Evolutionary conservation across 2,329 filamentous ascomycete species (phyloP).

Genomic region (Metarhizium humberi): DNA sequence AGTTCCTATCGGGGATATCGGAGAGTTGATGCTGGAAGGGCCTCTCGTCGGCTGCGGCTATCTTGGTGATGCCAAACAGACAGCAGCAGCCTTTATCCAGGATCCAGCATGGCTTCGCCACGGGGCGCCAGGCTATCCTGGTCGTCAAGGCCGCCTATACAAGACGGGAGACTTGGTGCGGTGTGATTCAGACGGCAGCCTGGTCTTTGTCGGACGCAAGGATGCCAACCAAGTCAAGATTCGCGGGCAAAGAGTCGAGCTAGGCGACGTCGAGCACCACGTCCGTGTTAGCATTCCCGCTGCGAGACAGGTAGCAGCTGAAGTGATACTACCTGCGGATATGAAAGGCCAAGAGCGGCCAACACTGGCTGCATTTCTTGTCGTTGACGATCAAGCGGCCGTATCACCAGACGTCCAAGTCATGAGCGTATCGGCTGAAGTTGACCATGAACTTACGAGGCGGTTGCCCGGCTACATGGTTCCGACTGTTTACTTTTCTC

Average conservation of each 20-base stretch:
- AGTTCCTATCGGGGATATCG: slow-evolving; percentile 21
- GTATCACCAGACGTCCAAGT: background rate
- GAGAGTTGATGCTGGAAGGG: slow-evolving; percentile 22
- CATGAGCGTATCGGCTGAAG: background rate
- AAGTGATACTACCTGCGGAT: slow-evolving; percentile 5
- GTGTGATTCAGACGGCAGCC: slow-evolving; percentile 16
- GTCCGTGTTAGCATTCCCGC: background rate
- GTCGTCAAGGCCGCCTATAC: slow-evolving; percentile 22
- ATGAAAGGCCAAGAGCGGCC: background rate
- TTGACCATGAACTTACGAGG: background rate
- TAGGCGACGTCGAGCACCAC: slow-evolving; percentile 17
- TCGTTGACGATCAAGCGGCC: slow-evolving; percentile 2
- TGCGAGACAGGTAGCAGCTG: slow-evolving; percentile 3
- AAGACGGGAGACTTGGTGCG: slow-evolving; percentile 25
- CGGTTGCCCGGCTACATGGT: background rate
- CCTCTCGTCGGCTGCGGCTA: slow-evolving; percentile 40
- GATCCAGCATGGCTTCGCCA: slow-evolving; percentile 26
- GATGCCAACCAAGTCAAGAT: slow-evolving; percentile 39
- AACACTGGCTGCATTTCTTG: background rate
- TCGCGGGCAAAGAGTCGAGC: slow-evolving; percentile 38
- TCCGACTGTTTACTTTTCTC: background rate
- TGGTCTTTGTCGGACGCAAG: slow-evolving; percentile 27
- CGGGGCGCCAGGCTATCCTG: slow-evolving; percentile 10
- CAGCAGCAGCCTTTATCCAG: slow-evolving; percentile 33
- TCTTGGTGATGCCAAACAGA: slow-evolving; percentile 34